Conservation (phyloP, 108 stramenopile species). For the Nitzschia sp. region DNA sequence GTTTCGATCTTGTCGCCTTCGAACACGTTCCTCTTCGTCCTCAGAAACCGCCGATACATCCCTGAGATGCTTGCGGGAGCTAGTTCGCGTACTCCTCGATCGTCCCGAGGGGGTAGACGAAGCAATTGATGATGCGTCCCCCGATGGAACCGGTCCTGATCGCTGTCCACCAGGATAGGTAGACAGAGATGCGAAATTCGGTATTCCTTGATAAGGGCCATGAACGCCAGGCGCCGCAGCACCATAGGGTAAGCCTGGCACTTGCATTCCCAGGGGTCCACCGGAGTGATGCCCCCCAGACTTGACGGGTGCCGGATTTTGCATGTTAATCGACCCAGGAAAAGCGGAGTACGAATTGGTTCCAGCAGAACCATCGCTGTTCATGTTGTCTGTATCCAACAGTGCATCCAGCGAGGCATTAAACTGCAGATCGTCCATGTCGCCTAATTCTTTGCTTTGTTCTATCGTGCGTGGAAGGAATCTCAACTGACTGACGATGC, state of each 20-base stretch:
- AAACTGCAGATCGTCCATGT: constrained; percentile 35
- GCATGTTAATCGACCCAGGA: not conserved
- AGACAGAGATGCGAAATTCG: not conserved
- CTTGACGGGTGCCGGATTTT: not conserved
- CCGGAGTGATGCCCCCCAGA: not conserved
- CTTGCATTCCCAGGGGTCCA: not conserved
- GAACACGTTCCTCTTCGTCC: constrained; percentile 63
- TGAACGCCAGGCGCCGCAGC: not conserved
- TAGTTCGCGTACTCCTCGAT: not conserved
- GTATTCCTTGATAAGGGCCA: not conserved
- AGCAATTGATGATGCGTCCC: not conserved
- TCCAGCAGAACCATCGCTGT: not conserved
- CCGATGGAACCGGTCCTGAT: not conserved
- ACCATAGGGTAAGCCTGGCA: not conserved
- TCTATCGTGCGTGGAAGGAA: too few species aligned
- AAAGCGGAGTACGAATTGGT: not conserved
- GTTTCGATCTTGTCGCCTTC: constrained; percentile 74
- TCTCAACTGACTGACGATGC: too few species aligned
- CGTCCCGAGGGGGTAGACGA: not conserved
- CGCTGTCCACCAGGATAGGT: not conserved
- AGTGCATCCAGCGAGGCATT: constrained; percentile 41
- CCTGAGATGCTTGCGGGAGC: constrained; percentile 18
- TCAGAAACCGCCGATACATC: constrained; percentile 57
- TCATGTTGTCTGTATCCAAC: constrained; percentile 25
- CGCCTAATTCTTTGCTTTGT: constrained; percentile 33